Evolutionary conservation across 1,139 yeast species (phyloP), one percentile per base, ranked within the genome.

Genomic region (Saccharomyces hybrid): DNA sequence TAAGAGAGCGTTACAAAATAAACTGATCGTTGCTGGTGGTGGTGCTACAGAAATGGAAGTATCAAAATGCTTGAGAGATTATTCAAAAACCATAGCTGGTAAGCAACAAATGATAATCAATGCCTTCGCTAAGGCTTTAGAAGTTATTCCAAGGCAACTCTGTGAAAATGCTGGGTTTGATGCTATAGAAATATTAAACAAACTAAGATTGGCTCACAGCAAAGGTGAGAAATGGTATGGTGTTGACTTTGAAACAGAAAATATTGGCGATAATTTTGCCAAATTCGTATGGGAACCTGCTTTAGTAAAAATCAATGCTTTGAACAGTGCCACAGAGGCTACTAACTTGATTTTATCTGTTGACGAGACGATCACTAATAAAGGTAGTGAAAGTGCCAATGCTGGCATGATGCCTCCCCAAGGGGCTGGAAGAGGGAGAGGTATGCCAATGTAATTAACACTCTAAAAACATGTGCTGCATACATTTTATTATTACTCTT

Each of bases 41-140:
- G 99, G 99, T 59, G 99, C 99, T 49, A 87, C 91, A 60, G 99
- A 93, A 72, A 95, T 93, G 99, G 98, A 93, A 70, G 70, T 95
- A 51, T 90, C 98, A 47, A 88, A 84, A 69, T 82, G 86, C 69
- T 79, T 95, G 63, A 82, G 99, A 66, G 97, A 89, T 63, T 82
- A 84, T 67, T 85, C 97, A 23, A 84, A 85, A 67, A 81, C 90
- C 11, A 87, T 93, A 65, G 89, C 97, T 23, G 99, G 99, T 49
- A 93, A 93, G 73, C 97, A 91, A 72, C 99, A 93, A 75, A 76
- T 93, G 61, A 83, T 93, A 57, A 86, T 93, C 58, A 83, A 86
- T 55, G 97, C 97, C 11, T 93, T 84, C 74, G 99, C 99, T 32
- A 86, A 87, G 65, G 96, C 98, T 0, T 78, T 93, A 56, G 99